phyloP scores from a whole-genome alignment of 2,329 filamentous ascomycete genomes.

The Venturia oleaginea region DNA sequence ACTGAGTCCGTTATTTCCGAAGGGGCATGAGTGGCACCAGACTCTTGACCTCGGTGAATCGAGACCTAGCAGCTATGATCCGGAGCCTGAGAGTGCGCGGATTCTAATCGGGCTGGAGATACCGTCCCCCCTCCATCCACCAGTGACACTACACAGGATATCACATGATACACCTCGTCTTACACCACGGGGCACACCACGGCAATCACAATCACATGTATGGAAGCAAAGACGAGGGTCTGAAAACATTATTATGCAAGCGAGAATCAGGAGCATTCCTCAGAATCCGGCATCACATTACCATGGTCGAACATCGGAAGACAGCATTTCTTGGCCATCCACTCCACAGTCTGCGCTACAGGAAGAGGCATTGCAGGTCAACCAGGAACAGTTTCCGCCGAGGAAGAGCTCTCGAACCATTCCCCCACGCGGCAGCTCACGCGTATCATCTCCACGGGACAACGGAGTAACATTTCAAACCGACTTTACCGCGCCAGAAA shows the following conservation, averaged over 20 bases:
- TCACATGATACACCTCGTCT: background rate
- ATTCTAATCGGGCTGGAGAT: background rate
- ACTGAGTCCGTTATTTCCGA: background rate
- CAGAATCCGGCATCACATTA: background rate
- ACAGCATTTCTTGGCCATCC: background rate
- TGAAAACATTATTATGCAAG: background rate
- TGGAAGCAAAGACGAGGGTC: background rate
- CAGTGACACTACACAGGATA: background rate
- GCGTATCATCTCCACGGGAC: background rate
- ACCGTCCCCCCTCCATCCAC: background rate
- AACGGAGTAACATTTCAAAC: background rate
- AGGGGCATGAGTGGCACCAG: background rate
- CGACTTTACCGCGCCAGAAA: background rate
- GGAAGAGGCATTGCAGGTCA: background rate
- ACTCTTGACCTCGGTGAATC: background rate
- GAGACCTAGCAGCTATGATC: background rate
- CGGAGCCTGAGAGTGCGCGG: background rate
- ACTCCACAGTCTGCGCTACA: background rate
- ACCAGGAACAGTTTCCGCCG: background rate
- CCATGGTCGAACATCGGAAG: background rate
- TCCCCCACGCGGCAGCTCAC: background rate
- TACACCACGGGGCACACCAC: background rate
- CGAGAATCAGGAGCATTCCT: background rate
- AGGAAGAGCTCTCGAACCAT: background rate
- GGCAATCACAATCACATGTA: background rate